A percentile compares a stretch with the other conserved stretches of the same genome.
phyloP scores from a whole-genome alignment of 2,329 filamentous ascomycete species.

The Exophiala viscosa region DNA sequence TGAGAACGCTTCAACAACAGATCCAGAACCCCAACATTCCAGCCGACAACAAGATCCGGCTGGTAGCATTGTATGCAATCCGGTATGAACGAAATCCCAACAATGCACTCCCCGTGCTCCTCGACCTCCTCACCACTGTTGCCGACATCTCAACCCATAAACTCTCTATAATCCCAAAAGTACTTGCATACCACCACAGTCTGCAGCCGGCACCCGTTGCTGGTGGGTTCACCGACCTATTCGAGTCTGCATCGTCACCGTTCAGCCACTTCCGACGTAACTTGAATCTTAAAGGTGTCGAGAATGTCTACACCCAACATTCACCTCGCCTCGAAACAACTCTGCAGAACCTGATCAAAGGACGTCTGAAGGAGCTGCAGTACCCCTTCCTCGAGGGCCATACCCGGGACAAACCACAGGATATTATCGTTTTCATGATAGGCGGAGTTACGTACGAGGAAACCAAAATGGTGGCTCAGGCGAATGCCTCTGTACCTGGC shows the following conservation, averaged over 20 bases:
- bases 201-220: constrained; percentile 73
- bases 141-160: constrained; percentile 73
- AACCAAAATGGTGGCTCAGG: constrained; percentile 89
- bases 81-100: constrained; percentile 85
- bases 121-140: constrained; percentile 79
- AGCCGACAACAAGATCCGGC: constrained; percentile 75
- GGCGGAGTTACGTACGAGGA: constrained; percentile 95
- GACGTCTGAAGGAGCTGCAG: constrained; percentile 75
- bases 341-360: constrained; percentile 89
- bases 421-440: constrained; percentile 91
- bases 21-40: constrained; percentile 77
- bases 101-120: constrained; percentile 76
- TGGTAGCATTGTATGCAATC: constrained; percentile 91
- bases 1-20: constrained; percentile 87
- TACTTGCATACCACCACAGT: constrained; percentile 81
- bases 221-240: constrained; percentile 82
- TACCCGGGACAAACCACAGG: constrained; percentile 92
- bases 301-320: constrained; percentile 98
- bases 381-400: constrained; percentile 92
- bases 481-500: constrained; percentile 87
- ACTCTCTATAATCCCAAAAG: constrained; percentile 74
- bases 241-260: constrained; percentile 77
- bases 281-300: constrained; percentile 82
- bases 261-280: constrained; percentile 77
- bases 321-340: constrained; percentile 83